These are phyloP conservation scores for Epithele typhae DNA, from an alignment of 768 basidiomycete genomes.

Conservation along the genomic window DNA sequence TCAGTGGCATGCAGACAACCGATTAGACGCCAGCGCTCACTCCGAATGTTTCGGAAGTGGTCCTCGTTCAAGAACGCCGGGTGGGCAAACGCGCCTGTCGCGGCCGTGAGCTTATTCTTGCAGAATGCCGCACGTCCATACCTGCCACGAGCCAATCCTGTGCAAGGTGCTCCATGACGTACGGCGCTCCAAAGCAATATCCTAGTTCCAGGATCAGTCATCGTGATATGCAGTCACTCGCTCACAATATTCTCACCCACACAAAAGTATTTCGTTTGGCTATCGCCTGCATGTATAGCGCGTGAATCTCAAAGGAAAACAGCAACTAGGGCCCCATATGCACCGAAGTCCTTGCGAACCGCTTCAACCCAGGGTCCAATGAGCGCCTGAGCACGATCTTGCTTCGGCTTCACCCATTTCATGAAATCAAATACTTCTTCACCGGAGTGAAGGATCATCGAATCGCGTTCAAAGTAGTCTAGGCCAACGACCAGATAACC, in stretches of 20 bases:
- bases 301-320: constrained; percentile 16
- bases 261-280: constrained; percentile 13
- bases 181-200: constrained; percentile 58
- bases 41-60: constrained; percentile 42
- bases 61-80: constrained; percentile 46
- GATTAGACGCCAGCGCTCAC: constrained; percentile 36
- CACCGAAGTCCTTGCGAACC: constrained; percentile 47
- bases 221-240: background rate
- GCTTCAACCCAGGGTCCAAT: constrained; percentile 50
- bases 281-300: constrained; percentile 22
- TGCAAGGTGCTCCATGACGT: constrained; percentile 41
- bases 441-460: constrained; percentile 36
- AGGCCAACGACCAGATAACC: constrained; percentile 56
- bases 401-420: constrained; percentile 38
- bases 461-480: constrained; percentile 64
- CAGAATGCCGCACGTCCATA: constrained; percentile 20
- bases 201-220: constrained; percentile 29
- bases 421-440: constrained; percentile 34
- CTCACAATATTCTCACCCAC: constrained; percentile 18
- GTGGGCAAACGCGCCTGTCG: constrained; percentile 52
- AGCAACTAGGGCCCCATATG: too few relatives aligned
- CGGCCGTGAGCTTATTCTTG: too few relatives aligned
- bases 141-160: constrained; percentile 46
- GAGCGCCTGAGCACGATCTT: constrained; percentile 32
- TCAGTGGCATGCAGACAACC: background rate